Evolutionary conservation across 441 rosid genomes (phyloP).

Genomic region (Gossypium aridum): DNA sequence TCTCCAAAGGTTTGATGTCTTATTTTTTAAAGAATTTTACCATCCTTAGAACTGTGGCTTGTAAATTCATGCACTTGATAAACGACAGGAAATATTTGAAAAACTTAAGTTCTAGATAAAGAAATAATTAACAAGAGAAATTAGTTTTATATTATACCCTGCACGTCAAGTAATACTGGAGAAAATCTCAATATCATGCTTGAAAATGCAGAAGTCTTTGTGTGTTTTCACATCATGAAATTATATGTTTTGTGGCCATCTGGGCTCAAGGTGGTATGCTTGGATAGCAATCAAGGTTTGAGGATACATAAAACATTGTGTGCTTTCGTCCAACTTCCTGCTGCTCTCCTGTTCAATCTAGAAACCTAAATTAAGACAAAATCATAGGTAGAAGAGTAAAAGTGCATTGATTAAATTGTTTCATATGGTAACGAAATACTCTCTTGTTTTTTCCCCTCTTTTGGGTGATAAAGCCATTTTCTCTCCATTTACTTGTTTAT

Average conservation of each 20-base stretch:
- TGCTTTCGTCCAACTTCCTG: neutral
- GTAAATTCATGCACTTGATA: neutral
- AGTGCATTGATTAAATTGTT: no score
- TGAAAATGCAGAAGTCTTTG: neutral
- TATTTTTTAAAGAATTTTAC: conserved; percentile 9
- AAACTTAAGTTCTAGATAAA: neutral
- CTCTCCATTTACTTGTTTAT: no score
- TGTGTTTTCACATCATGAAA: neutral
- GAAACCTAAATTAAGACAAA: no score
- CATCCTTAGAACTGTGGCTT: neutral
- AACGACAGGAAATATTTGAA: neutral
- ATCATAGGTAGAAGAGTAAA: no score
- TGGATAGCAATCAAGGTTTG: neutral
- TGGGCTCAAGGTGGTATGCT: no score
- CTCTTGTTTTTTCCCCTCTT: no score
- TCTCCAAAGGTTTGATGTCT: conserved; percentile 66
- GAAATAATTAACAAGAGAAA: neutral
- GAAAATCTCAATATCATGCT: neutral
- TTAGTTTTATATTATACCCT: neutral
- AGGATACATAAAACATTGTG: neutral
- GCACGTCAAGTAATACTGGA: neutral
- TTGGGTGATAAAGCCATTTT: no score
- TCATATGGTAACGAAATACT: no score
- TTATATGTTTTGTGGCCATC: no score
- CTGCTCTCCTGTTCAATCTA: neutral